Evolutionary conservation across 129 eudicot genomes (phyloP).

Genomic region (Logfia minima): DNA sequence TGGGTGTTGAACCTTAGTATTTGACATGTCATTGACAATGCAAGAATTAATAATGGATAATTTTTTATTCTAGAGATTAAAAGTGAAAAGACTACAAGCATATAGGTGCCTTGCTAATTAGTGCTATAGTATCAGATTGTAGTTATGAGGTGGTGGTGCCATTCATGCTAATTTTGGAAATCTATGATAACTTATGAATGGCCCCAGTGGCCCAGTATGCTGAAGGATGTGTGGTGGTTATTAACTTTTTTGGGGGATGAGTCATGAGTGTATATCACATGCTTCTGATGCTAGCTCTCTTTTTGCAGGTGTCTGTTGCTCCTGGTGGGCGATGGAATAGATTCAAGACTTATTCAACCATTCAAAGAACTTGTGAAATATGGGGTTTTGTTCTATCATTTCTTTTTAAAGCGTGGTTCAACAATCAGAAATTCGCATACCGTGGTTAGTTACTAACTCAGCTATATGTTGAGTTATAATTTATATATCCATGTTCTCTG

Average conservation of each 20-base stretch:
- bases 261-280: background rate
- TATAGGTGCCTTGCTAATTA: background rate
- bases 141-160: constrained; percentile 2
- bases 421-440: constrained; percentile 90
- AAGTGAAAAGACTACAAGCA: background rate
- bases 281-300: background rate
- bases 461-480: background rate
- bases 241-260: background rate
- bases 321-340: constrained; percentile 99
- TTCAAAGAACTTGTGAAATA: constrained; percentile 92
- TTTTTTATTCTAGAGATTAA: background rate
- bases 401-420: constrained; percentile 73
- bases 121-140: background rate
- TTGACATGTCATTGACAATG: background rate
- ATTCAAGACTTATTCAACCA: constrained; percentile 95
- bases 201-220: background rate
- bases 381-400: constrained; percentile 92
- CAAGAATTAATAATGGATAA: background rate
- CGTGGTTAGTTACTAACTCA: constrained; percentile 54
- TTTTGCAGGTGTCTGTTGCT: constrained; percentile 83
- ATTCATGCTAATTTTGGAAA: background rate
- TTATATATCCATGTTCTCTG: background rate
- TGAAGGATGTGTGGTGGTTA: background rate
- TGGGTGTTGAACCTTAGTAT: background rate
- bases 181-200: constrained; percentile 11